phyloP scores from a whole-genome alignment of 78 protist species.

The Trichosphaerium sp. region DNA sequence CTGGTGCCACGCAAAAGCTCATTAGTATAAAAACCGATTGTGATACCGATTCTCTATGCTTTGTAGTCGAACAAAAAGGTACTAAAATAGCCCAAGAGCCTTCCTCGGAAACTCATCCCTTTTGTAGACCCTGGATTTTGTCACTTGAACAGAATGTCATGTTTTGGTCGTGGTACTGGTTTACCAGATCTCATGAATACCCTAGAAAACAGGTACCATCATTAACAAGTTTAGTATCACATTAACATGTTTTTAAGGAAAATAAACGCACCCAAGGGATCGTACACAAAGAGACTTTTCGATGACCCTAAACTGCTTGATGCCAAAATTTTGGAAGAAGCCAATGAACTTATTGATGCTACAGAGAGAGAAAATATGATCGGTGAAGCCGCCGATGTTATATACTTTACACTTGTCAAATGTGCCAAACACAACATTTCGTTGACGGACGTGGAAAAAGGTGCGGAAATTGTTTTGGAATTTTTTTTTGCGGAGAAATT shows the following conservation, averaged over 20 bases:
- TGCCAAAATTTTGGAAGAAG: constrained; percentile 56
- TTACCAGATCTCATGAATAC: not conserved
- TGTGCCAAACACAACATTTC: constrained; percentile 4
- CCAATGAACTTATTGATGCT: constrained; percentile 25
- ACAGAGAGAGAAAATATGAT: not conserved
- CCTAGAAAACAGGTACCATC: not conserved
- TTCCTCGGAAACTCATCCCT: not conserved
- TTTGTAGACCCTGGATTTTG: constrained; percentile 18
- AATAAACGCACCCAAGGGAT: constrained; percentile 21
- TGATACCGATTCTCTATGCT: constrained; percentile 40
- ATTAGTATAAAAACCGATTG: constrained; percentile 25
- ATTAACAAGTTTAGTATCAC: too few relatives aligned
- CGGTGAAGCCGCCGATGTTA: constrained; percentile 55
- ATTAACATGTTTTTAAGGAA: too few relatives aligned
- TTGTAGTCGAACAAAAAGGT: constrained; percentile 41
- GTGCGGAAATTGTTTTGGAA: too few relatives aligned
- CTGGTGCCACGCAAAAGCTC: not conserved
- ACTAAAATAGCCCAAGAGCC: not conserved
- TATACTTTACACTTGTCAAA: constrained; percentile 26
- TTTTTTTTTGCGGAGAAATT: too few relatives aligned
- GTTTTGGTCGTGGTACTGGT: constrained; percentile 14
- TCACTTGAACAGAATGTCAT: constrained; percentile 8
- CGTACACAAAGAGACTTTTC: constrained; percentile 57
- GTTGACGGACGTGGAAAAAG: constrained; percentile 31
- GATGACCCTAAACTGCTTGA: constrained; percentile 26